Base-by-base conservation (phyloP, 805 yeast genomes). In the Metschnikowia drakensbergensis region DNA sequence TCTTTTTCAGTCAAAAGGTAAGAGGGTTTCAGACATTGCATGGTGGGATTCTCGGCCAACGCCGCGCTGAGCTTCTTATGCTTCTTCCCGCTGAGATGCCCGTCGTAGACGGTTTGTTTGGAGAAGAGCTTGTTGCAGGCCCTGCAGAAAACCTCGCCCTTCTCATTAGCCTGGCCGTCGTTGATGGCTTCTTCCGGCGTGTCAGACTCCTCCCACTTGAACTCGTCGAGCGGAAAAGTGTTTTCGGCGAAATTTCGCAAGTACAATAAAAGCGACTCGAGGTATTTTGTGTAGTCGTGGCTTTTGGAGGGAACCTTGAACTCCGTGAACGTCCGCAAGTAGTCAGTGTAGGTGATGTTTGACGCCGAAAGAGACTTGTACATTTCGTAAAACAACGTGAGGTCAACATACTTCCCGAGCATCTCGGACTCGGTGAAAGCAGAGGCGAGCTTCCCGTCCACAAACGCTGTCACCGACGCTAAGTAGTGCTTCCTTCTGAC, bases 1-100 rank as follows among this genome's bases (percentile, higher is more conserved):
- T 34, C 32, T 3, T 7, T 30, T 37, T 22, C 43, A 35, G 31
- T 40, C 29, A 4, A 13, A n/a, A 9, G 34, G 36, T 30, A 32
- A 5, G 43, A 7, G 6, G 43, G 28, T 10, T 13, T 22, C 8
- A 23, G 43, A 10, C 34, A 6, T 23, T 30, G 40, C 5, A 11
- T 10, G n/a, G 29, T 11, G 22, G n/a, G 13, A 11, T 26, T 37
- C 11, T 7, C 5, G 30, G 17, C 31, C 23, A 9, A 26, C 10
- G 10, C 23, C 1, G 41, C 41, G 25, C 13, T 23, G 34, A 80
- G 80, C 55, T 81, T 84, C 48, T 74, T 67, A 61, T 92, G 97
- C 56, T 83, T 84, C 61, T 86, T 87, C 1, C 96, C 96, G 1
- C 58, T 51, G 26, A 88, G 64, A 71, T 92, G 97, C 3, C 79